Evolutionary conservation across 306 rosid genomes (phyloP).

Genomic region (Cucurbita pepo): DNA sequence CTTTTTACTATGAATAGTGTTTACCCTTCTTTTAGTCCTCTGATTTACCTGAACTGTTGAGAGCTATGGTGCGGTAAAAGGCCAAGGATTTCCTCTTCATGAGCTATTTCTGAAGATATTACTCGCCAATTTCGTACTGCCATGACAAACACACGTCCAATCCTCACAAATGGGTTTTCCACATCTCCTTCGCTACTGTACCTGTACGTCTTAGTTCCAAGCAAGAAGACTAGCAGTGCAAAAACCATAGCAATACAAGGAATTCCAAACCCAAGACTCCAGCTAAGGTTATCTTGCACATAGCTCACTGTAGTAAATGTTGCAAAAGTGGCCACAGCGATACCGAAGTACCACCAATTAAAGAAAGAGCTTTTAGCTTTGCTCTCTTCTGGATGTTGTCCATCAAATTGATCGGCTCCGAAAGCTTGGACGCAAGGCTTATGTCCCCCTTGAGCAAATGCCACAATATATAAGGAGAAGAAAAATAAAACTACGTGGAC

Average conservation of each 20-base stretch:
- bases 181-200: conserved; percentile 1
- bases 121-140: conserved; percentile 18
- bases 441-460: conserved; percentile 54
- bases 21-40: too few relatives aligned
- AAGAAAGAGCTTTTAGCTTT: conserved; percentile 68
- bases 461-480: conserved; percentile 40
- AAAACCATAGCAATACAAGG: conserved; percentile 31
- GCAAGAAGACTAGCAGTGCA: conserved; percentile 29
- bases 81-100: conserved; percentile 6
- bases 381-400: conserved; percentile 29
- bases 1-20: too few relatives aligned
- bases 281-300: conserved; percentile 31
- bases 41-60: too few relatives aligned
- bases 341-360: conserved; percentile 68
- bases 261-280: conserved; percentile 59
- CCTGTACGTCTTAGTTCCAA: conserved; percentile 41
- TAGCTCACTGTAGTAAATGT: conserved; percentile 5
- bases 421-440: conserved; percentile 80
- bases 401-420: conserved; percentile 71
- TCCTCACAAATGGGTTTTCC: conserved; percentile 30
- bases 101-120: background rate
- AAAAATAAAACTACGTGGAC: conserved; percentile 42
- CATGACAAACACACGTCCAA: conserved; percentile 22
- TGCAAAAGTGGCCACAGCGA: conserved; percentile 9
- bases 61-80: too few relatives aligned